Percentiles rank a stretch among this genome's conserved stretches.
phyloP scores from a whole-genome alignment of 2,329 filamentous ascomycete genomes.

The Penicillium vulpinum region DNA sequence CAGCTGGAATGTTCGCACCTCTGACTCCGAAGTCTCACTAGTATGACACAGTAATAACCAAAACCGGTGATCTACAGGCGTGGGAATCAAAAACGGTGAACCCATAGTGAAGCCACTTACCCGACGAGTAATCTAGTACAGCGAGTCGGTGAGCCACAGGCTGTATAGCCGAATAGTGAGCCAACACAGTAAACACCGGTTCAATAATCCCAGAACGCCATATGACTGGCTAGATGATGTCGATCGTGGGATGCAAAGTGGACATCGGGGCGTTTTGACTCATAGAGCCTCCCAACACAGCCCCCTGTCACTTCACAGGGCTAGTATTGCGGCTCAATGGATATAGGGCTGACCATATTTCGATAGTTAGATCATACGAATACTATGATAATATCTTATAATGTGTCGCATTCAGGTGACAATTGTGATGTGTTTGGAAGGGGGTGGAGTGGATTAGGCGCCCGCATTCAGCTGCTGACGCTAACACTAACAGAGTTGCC shows the following conservation, averaged over 20 bases:
- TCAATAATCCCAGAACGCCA: background rate
- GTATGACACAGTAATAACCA: background rate
- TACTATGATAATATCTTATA: no score
- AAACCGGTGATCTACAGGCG: background rate
- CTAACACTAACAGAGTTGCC: background rate
- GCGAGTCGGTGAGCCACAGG: constrained; percentile 3
- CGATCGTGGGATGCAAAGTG: background rate
- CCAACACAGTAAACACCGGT: background rate
- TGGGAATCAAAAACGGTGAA: background rate
- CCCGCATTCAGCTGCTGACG: constrained; percentile 28
- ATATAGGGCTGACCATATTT: background rate
- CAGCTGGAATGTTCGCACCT: background rate
- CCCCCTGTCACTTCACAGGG: background rate
- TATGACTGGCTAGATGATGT: background rate
- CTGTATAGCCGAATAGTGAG: background rate
- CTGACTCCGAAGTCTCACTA: background rate
- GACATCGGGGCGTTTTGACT: background rate
- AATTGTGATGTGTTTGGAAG: no score
- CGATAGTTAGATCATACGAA: background rate
- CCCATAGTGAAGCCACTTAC: background rate
- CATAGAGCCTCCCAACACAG: background rate
- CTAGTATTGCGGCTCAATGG: background rate
- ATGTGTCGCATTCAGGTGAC: background rate
- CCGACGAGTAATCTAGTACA: background rate
- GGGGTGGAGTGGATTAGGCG: constrained; percentile 16